phyloP scores from a whole-genome alignment of 2,329 filamentous ascomycete genomes.

The Mycocentrospora acerina region DNA sequence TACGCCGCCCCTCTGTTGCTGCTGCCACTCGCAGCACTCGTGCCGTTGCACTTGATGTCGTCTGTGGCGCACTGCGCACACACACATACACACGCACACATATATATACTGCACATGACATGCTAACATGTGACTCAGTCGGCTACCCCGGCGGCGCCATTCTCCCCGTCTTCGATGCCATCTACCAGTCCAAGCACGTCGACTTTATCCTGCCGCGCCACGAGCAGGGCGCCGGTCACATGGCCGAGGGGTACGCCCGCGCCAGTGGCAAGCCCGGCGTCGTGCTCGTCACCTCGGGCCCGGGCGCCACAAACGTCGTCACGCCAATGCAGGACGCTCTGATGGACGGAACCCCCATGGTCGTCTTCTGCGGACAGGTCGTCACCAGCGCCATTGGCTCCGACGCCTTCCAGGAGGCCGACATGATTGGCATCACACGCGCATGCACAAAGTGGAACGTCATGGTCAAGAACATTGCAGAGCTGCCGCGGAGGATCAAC shows the following conservation, averaged over 20 bases:
- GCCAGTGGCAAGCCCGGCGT: conserved; percentile 93
- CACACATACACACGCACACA: background rate
- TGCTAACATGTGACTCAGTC: conserved; percentile 42
- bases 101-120: background rate
- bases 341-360: conserved; percentile 92
- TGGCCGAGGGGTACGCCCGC: conserved; percentile 96
- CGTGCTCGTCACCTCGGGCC: conserved; percentile 93
- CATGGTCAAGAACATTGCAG: conserved; percentile 94
- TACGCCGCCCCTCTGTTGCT: conserved; percentile 53
- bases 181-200: conserved; percentile 97
- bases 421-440: conserved; percentile 89
- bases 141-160: conserved; percentile 92
- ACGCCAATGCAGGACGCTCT: conserved; percentile 96
- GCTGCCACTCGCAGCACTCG: background rate
- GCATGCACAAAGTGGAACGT: conserved; percentile 99
- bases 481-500: conserved; percentile 90
- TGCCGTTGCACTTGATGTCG: no score
- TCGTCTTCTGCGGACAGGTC: conserved; percentile 95
- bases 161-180: conserved; percentile 96
- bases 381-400: conserved; percentile 86
- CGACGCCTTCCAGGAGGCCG: conserved; percentile 96
- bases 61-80: no score
- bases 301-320: conserved; percentile 93
- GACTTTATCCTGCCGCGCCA: conserved; percentile 94
- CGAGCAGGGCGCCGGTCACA: conserved; percentile 97